Base-by-base conservation (phyloP, 129 eudicot species). In the Centella asiatica region DNA sequence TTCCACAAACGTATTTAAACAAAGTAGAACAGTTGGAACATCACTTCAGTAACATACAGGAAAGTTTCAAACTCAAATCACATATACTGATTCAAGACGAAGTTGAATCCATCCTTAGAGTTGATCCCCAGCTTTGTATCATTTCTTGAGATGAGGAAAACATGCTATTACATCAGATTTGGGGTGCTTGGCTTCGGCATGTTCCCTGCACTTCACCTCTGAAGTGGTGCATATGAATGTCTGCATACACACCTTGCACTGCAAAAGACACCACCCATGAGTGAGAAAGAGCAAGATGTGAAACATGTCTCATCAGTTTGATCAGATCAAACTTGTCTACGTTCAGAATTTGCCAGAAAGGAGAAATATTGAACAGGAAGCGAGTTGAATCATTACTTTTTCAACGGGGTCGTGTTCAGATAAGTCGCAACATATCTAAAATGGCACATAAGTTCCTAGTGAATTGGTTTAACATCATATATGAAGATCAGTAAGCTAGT, bases 161-260 rank as follows among this genome's bases (percentile, higher is more conserved):
- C 95, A 86, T 2, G 86, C 40, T 11, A 15, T 15, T 32, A 70
- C 64, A 48, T 86, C 95, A 23, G 89, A 71, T 64, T 88, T 88
- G 17, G 93, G 95, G 70, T 88, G 96, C 52, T 84, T 88, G 37
- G 94, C 94, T 61, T 88, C 96, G 15, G 96, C 96, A 68, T 88
- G 96, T 44, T 88, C 96, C 83, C 71, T 85, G 77, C 94, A 88
- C 70, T 88, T 88, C 82, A 81, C 96, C 70, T 88, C 96, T 0
- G 96, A 81, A 18, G 96, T 88, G 4, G 96, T 88, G 93, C 96
- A 88, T 2, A 88, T 88, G 74, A 88, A 88, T 0, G 96, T 88
- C 67, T 88, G 96, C 96, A 88, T 88, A 75, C 96, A 88, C 25
- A 84, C 94, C 74, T 88, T 88, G 83, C 96, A 88, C 96, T 88